Conservation (phyloP, 352 stramenopile genomes). For the Pythium aphanidermatum region DNA sequence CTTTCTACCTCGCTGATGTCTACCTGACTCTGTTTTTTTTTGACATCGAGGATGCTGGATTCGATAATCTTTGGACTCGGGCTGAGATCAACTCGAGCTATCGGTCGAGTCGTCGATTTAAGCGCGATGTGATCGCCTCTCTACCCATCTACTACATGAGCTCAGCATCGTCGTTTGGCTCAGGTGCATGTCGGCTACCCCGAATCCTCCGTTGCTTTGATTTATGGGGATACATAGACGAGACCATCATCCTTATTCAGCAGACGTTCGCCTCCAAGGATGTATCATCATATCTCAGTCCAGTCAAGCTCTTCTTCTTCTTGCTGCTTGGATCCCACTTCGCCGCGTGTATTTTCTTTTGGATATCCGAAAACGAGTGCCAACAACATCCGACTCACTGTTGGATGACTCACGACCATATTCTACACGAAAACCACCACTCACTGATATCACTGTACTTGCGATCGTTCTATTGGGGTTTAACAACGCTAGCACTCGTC, state of each 20-base stretch:
- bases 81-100: conserved; percentile 30
- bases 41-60: conserved; percentile 27
- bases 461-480: conserved; percentile 66
- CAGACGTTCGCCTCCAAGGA: conserved; percentile 60
- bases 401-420: conserved; percentile 54
- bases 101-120: conserved; percentile 32
- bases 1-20: conserved; percentile 48
- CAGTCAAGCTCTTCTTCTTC: conserved; percentile 66
- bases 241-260: conserved; percentile 64
- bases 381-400: conserved; percentile 24
- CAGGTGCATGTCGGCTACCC: conserved; percentile 43
- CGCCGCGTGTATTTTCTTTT: conserved; percentile 62
- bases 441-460: conserved; percentile 46
- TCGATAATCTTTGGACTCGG: conserved; percentile 42
- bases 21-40: conserved; percentile 72
- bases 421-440: conserved; percentile 56
- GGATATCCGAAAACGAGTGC: conserved; percentile 56
- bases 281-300: conserved; percentile 61
- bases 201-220: conserved; percentile 46
- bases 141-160: conserved; percentile 51
- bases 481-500: conserved; percentile 56
- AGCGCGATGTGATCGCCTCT: conserved; percentile 45
- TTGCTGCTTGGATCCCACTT: conserved; percentile 57
- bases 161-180: conserved; percentile 6
- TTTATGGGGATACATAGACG: conserved; percentile 50